Evolutionary conservation across 1,284 basidiomycete species (phyloP).

Genomic region (Tilletiopsis washingtonensis): DNA sequence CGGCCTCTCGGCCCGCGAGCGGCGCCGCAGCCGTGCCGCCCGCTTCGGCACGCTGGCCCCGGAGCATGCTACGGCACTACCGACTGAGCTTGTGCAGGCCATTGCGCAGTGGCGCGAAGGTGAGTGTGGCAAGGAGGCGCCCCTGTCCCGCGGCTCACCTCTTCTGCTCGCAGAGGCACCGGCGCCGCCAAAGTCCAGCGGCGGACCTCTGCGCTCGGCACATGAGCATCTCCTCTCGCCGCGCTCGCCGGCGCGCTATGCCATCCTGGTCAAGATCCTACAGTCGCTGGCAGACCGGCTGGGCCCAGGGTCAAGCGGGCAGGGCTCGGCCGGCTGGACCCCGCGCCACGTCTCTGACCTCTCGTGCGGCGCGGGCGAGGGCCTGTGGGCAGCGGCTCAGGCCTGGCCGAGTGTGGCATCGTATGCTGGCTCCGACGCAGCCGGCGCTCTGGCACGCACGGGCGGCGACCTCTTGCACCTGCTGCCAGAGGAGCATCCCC

Average conservation of each 20-base stretch:
- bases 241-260: slow-evolving; percentile 20
- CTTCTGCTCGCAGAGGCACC: background rate
- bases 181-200: background rate
- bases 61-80: background rate
- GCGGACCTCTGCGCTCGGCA: background rate
- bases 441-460: slow-evolving; percentile 18
- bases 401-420: slow-evolving; percentile 10
- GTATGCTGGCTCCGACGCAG: slow-evolving; percentile 22
- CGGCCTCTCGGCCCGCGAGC: no score
- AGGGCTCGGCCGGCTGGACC: slow-evolving; percentile 16
- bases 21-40: background rate
- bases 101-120: background rate
- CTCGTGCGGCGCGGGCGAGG: slow-evolving; percentile 30
- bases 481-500: background rate
- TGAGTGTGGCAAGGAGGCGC: no score
- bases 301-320: no score
- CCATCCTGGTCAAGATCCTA: slow-evolving; percentile 19
- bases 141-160: no score
- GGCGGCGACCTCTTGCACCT: slow-evolving; percentile 15
- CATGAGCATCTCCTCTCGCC: slow-evolving; percentile 14
- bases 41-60: background rate
- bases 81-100: background rate
- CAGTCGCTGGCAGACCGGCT: background rate
- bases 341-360: slow-evolving; percentile 30
- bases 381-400: slow-evolving; percentile 34